Percentiles rank a stretch among this genome's conserved stretches.
Evolutionary conservation across 1,139 yeast genomes (phyloP).

Genomic region (Candida sp.): DNA sequence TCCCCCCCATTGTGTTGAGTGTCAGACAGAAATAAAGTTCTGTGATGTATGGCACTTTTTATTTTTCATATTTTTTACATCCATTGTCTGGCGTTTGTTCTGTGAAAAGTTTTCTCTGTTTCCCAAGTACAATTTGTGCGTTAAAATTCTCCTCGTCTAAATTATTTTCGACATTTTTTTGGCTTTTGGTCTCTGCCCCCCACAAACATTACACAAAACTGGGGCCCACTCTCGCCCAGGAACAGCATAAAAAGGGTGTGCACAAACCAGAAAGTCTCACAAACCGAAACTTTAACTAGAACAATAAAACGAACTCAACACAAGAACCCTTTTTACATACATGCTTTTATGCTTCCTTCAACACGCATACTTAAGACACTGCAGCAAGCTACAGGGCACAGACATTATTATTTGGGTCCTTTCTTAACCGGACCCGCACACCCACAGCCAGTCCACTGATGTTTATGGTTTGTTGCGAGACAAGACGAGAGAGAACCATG

Average conservation of each 20-base stretch:
- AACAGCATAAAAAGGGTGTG: not conserved
- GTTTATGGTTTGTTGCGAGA: not conserved
- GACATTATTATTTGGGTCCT: too few relatives aligned
- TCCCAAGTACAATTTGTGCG: not conserved
- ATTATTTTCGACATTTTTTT: not conserved
- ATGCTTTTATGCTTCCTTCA: too few relatives aligned
- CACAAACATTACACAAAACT: not conserved
- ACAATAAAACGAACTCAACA: not conserved
- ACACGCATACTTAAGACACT: not conserved
- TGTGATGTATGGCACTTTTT: too few relatives aligned
- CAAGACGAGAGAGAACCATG: too few relatives aligned
- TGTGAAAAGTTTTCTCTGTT: not conserved
- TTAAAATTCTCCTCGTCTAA: conserved; percentile 1
- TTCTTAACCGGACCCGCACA: too few relatives aligned
- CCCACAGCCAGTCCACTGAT: not conserved
- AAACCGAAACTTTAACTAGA: too few relatives aligned
- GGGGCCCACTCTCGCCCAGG: not conserved
- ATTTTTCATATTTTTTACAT: not conserved
- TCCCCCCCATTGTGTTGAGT: too few relatives aligned
- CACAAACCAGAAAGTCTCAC: too few relatives aligned
- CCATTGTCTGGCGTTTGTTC: not conserved
- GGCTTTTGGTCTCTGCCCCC: not conserved
- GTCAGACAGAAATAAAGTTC: too few relatives aligned
- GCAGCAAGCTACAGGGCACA: too few relatives aligned
- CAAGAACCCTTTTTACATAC: not conserved